Conservation (phyloP, 1,284 basidiomycete species). For the Cryptococcus neoformans region DNA sequence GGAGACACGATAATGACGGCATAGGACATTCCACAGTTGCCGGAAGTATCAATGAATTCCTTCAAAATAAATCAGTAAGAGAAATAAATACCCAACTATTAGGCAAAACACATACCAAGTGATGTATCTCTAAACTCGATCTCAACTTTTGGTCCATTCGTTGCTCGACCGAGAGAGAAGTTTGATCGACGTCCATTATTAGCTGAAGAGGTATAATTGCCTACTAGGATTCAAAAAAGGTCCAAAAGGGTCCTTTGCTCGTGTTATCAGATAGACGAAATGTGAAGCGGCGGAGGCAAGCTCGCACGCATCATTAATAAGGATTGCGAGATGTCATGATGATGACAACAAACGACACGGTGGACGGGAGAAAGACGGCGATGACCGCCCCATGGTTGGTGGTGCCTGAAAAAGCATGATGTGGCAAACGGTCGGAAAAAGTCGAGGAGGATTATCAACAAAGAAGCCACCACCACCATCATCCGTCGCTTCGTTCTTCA, state of each 20-base stretch:
- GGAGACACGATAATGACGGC: conserved; percentile 45
- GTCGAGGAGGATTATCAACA: too few relatives aligned
- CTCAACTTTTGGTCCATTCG: conserved; percentile 31
- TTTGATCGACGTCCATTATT: conserved; percentile 12
- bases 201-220: background rate
- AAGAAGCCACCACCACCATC: too few relatives aligned
- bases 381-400: too few relatives aligned
- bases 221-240: background rate
- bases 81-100: background rate
- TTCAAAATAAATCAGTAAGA: conserved; percentile 4
- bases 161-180: conserved; percentile 6
- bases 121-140: conserved; percentile 21
- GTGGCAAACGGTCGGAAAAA: too few relatives aligned
- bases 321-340: too few relatives aligned
- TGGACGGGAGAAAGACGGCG: too few relatives aligned
- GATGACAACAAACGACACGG: too few relatives aligned
- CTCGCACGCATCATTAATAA: background rate
- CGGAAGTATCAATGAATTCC: conserved; percentile 47
- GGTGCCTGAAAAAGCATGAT: too few relatives aligned
- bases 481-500: too few relatives aligned
- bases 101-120: conserved; percentile 20
- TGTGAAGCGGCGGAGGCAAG: background rate
- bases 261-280: background rate
- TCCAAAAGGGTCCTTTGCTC: background rate
- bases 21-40: conserved; percentile 49